These are phyloP conservation scores for Magnusiomyces sp. DNA, from an alignment of 1,139 yeast species.

Conservation along the genomic window DNA sequence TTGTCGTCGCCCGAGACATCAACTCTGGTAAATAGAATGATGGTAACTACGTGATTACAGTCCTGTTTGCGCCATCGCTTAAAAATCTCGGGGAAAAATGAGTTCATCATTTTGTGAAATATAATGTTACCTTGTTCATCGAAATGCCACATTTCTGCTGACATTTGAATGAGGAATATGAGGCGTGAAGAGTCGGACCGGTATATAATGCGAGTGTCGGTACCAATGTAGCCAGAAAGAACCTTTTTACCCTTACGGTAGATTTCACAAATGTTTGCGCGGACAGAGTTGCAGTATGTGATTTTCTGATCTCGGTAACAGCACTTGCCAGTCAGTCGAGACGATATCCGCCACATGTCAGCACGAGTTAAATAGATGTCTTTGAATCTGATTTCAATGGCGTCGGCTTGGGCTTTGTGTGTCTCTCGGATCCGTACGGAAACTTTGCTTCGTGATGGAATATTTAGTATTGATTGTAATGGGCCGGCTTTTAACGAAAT, in stretches of 20 bases:
- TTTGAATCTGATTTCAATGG: conserved; percentile 71
- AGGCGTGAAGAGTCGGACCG: conserved; percentile 86
- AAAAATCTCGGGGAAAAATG: conserved; percentile 82
- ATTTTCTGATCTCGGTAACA: conserved; percentile 60
- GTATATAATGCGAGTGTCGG: conserved; percentile 69
- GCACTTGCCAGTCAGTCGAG: conserved; percentile 53
- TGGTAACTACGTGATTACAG: conserved; percentile 85
- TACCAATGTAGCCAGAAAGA: conserved; percentile 55
- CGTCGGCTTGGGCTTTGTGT: conserved; percentile 55
- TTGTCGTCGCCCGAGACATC: conserved; percentile 40
- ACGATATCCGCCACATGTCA: conserved; percentile 84
- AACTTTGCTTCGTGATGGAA: conserved; percentile 59
- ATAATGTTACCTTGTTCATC: conserved; percentile 93
- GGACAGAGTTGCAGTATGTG: conserved; percentile 51
- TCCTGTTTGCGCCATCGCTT: conserved; percentile 79
- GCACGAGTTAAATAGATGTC: conserved; percentile 81
- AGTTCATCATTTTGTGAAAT: conserved; percentile 86
- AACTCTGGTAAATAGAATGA: conserved; percentile 78
- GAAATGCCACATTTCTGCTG: conserved; percentile 97
- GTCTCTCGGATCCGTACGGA: conserved; percentile 43
- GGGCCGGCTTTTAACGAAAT: conserved; percentile 58
- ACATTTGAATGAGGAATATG: conserved; percentile 76
- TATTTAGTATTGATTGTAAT: conserved; percentile 51
- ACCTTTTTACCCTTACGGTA: conserved; percentile 57
- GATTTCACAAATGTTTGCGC: conserved; percentile 58